These are phyloP conservation scores for Lactarius vividus DNA, from an alignment of 768 basidiomycete genomes.

Conservation along the genomic window DNA sequence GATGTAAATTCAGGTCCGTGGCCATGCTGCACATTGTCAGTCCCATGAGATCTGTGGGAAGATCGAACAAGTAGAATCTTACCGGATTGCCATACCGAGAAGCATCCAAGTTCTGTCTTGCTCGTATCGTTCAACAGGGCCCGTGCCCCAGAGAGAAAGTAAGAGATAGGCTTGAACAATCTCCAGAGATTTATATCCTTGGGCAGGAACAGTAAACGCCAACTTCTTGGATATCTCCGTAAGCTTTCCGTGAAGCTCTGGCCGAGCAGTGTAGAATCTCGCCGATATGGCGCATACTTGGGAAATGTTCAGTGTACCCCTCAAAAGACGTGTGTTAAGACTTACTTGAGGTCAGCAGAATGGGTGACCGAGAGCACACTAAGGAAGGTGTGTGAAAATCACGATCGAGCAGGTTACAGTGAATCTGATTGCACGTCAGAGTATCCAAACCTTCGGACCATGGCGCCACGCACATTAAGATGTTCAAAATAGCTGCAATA, in stretches of 20 bases:
- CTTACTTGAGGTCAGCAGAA: slow-evolving; percentile 89
- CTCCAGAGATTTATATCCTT: slow-evolving; percentile 90
- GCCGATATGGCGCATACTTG: slow-evolving; percentile 93
- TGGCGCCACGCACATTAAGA: slow-evolving; percentile 54
- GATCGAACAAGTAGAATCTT: slow-evolving; percentile 29
- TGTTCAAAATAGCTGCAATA: slow-evolving; percentile 66
- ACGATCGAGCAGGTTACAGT: slow-evolving; percentile 76
- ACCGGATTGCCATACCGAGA: slow-evolving; percentile 84
- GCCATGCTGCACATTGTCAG: slow-evolving; percentile 65
- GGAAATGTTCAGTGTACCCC: slow-evolving; percentile 4
- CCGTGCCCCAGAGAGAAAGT: slow-evolving; percentile 86
- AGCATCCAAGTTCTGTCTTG: slow-evolving; percentile 93
- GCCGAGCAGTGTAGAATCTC: slow-evolving; percentile 79
- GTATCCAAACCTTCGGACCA: background rate
- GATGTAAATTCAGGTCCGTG: slow-evolving; percentile 92
- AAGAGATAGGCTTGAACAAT: slow-evolving; percentile 95
- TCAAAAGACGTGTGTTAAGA: slow-evolving; percentile 26
- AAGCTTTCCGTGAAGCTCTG: slow-evolving; percentile 77
- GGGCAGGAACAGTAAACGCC: slow-evolving; percentile 81
- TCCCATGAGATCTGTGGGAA: slow-evolving; percentile 12
- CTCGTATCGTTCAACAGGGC: slow-evolving; percentile 94
- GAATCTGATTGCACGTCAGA: slow-evolving; percentile 47
- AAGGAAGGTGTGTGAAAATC: slow-evolving; percentile 93
- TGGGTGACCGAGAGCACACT: slow-evolving; percentile 92
- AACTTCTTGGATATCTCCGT: slow-evolving; percentile 83